Base-by-base conservation (phyloP, 495 filamentous ascomycete genomes). In the Parachaetomium inaequale region DNA sequence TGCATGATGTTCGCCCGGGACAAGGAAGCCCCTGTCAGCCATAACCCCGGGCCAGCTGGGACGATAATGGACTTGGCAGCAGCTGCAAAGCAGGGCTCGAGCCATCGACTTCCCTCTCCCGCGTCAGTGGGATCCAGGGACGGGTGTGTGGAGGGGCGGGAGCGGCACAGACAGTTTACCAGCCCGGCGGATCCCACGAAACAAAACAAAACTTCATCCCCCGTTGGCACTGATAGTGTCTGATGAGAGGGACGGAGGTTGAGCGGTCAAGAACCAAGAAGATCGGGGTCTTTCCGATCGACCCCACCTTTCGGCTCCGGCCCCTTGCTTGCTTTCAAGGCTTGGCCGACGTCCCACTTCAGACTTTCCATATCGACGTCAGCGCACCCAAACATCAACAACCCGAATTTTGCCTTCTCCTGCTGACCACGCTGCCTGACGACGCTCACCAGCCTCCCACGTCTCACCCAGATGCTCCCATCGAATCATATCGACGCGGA, bases 41-140 rank as follows among this genome's bases (percentile, higher is more conserved):
- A 43, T 15, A 54, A 65, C 59, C 69, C 69, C 50, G 57, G 69
- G 56, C 42, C 56, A 70, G 68, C 68, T 70, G 68, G 53, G 36
- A 40, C 12, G 31, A 32, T 32, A 8, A n/a, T n/a, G 31, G 31
- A 32, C 36, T 40, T 40, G 46, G 46, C 46, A 28, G 10, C 46
- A 28, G 3, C 46, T 25, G 4, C 23, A 21, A 25, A 25, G 21
- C 36, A 15, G 36, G 10, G 17, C 14, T 15, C 36, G 12, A 40
- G 12, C n/a, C n/a, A 40, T 40, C 36, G 36, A 40, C 36, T n/a
- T n/a, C n/a, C n/a, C n/a, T n/a, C n/a, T n/a, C n/a, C n/a, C n/a
- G n/a, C n/a, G n/a, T n/a, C n/a, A n/a, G n/a, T n/a, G n/a, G n/a
- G n/a, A n/a, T n/a, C n/a, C n/a, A n/a, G n/a, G n/a, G n/a, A n/a